phyloP scores from a whole-genome alignment of 2,329 filamentous ascomycete genomes.

The Alternaria arborescens region DNA sequence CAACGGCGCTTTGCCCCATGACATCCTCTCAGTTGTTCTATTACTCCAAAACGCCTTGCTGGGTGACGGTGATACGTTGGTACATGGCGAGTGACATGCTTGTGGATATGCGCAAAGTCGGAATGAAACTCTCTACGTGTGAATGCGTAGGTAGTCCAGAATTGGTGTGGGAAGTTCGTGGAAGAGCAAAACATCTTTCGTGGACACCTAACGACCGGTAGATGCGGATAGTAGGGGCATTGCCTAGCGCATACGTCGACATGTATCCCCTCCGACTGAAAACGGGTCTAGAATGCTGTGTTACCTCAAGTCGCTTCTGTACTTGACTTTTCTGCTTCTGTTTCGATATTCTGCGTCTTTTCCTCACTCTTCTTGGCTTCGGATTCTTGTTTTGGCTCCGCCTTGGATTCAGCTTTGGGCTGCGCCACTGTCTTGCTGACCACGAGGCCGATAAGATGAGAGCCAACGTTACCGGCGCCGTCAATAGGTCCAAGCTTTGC shows the following conservation, averaged over 20 bases:
- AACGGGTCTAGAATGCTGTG: background rate
- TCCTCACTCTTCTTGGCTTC: conserved; percentile 10
- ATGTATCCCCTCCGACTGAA: background rate
- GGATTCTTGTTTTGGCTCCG: conserved; percentile 2
- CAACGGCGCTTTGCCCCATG: background rate
- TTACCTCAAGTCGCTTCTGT: conserved; percentile 5
- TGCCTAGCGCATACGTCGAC: background rate
- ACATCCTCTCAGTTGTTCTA: background rate
- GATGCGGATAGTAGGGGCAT: background rate
- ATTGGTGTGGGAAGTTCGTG: background rate
- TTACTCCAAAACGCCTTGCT: conserved; percentile 17
- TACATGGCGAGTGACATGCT: conserved; percentile 12
- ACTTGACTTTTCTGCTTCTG: background rate
- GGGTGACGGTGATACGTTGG: conserved; percentile 10
- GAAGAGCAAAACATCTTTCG: background rate
- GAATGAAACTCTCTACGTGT: background rate
- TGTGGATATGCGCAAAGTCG: background rate
- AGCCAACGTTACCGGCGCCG: conserved; percentile 77
- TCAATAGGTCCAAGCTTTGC: conserved; percentile 78
- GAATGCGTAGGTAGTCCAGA: background rate
- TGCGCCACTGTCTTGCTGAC: conserved; percentile 61
- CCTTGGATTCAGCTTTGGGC: conserved; percentile 15
- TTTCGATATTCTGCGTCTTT: background rate
- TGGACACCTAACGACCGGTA: background rate
- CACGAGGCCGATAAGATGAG: conserved; percentile 71